A percentile compares a stretch with the other conserved stretches of the same genome.
phyloP scores from a whole-genome alignment of 2,329 filamentous ascomycete genomes.

The Colletotrichum sublineola region DNA sequence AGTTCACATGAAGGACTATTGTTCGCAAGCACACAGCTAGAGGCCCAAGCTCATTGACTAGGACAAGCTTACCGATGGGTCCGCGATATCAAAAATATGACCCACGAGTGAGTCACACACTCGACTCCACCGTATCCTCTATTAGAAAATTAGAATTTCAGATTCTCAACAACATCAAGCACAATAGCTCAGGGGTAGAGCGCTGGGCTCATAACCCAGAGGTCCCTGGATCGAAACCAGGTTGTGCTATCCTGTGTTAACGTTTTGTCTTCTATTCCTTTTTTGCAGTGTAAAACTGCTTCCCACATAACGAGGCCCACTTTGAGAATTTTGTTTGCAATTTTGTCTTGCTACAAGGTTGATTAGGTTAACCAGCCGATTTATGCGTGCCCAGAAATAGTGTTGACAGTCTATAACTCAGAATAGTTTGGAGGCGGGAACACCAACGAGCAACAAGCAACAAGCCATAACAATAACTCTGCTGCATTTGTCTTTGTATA shows the following conservation, averaged over 20 bases:
- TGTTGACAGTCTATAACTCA: not conserved
- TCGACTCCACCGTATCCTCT: not conserved
- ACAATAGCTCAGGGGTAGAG: conserved; percentile 31
- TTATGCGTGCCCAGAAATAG: not conserved
- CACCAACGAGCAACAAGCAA: not conserved
- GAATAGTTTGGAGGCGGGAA: not conserved
- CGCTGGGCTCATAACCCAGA: conserved; percentile 29
- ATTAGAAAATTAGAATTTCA: accelerated
- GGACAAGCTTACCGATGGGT: not conserved
- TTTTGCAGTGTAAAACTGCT: not conserved
- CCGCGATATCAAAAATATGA: not conserved
- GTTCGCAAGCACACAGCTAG: not conserved
- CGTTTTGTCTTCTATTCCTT: not conserved
- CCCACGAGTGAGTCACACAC: conserved; percentile 1
- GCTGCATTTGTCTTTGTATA: not conserved
- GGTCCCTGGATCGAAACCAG: conserved; percentile 29
- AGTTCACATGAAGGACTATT: not conserved
- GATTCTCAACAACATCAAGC: not conserved
- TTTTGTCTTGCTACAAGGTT: not conserved
- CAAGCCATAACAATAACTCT: not conserved
- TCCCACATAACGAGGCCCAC: not conserved
- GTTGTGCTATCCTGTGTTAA: not conserved
- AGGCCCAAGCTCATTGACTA: not conserved
- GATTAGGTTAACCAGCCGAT: not conserved
- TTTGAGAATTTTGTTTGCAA: not conserved